Conservation (phyloP, 768 basidiomycete genomes). For the Russula earlei region DNA sequence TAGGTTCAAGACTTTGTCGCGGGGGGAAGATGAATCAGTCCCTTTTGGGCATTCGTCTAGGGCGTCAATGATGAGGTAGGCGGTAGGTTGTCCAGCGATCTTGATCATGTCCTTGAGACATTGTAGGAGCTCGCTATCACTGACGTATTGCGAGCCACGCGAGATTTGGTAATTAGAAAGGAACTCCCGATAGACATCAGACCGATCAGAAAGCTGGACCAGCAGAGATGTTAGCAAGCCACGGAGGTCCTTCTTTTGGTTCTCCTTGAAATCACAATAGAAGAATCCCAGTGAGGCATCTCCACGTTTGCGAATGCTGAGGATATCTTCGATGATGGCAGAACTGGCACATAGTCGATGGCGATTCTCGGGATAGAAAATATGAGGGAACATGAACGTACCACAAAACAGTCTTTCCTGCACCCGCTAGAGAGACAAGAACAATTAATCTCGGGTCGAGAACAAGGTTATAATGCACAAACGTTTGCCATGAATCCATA, state of each 20-base stretch:
- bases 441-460: too few relatives aligned
- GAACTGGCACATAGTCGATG: neutral
- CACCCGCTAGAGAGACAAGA: neutral
- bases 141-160: neutral
- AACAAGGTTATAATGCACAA: too few relatives aligned
- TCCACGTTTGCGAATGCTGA: neutral
- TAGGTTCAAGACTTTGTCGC: neutral
- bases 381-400: neutral
- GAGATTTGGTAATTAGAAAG: neutral
- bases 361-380: too few relatives aligned
- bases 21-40: neutral
- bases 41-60: neutral
- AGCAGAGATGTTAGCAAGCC: neutral
- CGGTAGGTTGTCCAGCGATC: neutral
- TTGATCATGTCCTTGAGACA: neutral
- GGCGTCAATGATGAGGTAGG: neutral
- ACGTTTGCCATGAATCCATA: neutral
- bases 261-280: neutral
- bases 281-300: neutral
- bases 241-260: neutral
- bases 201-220: neutral
- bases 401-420: neutral
- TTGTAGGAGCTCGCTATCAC: neutral
- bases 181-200: neutral
- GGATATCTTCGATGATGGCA: neutral